Evolutionary conservation across 2,329 filamentous ascomycete genomes (phyloP).

Genomic region (Microsporum canis): DNA sequence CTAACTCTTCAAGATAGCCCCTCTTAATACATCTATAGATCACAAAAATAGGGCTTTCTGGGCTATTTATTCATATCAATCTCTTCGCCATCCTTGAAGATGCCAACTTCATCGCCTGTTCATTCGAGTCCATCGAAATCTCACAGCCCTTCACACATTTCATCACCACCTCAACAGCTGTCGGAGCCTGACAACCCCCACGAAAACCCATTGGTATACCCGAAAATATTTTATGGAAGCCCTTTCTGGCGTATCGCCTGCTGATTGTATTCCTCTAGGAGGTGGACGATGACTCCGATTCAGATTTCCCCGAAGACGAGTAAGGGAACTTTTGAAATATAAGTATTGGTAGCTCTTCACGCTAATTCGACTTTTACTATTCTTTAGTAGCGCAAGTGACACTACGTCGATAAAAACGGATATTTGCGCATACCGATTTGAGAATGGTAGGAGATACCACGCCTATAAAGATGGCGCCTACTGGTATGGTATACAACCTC

Average conservation of each 20-base stretch:
- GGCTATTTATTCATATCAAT: not conserved
- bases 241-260: not conserved
- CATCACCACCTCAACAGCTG: not conserved
- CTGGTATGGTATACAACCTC: slow-evolving; percentile 1
- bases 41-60: not conserved
- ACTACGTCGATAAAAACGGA: slow-evolving; percentile 6
- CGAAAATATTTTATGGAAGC: not conserved
- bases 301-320: not conserved
- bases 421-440: slow-evolving; percentile 11
- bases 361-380: not conserved
- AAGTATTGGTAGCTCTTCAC: not conserved
- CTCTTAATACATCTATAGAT: not conserved
- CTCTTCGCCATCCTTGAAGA: not conserved
- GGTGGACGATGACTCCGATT: not conserved
- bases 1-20: not conserved
- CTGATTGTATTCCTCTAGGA: not conserved
- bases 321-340: not conserved
- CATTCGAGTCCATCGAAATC: not conserved
- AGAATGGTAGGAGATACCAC: slow-evolving; percentile 27
- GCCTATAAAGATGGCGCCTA: slow-evolving; percentile 12
- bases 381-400: slow-evolving; percentile 3
- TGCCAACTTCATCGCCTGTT: not conserved
- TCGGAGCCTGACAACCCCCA: not conserved
- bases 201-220: not conserved
- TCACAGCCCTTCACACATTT: not conserved